Evolutionary conservation across 2,329 filamentous ascomycete genomes (phyloP).

Genomic region (Colletotrichum sp.): DNA sequence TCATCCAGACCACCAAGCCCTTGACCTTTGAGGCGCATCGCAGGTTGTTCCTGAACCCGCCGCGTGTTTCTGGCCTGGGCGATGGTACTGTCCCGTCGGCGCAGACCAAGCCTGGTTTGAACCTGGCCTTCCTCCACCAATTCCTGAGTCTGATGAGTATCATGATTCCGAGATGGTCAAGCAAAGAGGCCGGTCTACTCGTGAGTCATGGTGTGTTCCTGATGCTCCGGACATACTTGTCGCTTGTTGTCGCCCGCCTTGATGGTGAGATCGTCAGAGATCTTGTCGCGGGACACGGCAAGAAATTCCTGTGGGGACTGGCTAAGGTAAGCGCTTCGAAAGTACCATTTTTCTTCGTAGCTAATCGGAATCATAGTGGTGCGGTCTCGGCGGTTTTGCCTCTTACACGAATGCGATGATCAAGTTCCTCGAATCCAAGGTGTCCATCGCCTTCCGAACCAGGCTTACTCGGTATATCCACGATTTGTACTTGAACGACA

Average conservation of each 20-base stretch:
- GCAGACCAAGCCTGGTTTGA: conserved; percentile 91
- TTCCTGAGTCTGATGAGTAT: conserved; percentile 96
- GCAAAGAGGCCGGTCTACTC: conserved; percentile 91
- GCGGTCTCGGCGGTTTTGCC: conserved; percentile 88
- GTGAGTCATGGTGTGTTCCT: conserved; percentile 89
- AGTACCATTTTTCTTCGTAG: neutral
- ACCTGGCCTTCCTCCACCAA: conserved; percentile 95
- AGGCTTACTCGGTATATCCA: conserved; percentile 95
- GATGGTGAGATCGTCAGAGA: conserved; percentile 97
- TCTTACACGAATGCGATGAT: conserved; percentile 99
- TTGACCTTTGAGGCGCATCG: conserved; percentile 97
- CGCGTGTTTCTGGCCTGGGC: conserved; percentile 77
- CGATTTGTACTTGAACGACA: conserved; percentile 93
- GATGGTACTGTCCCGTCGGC: conserved; percentile 81
- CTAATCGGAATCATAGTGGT: conserved; percentile 64
- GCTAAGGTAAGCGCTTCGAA: conserved; percentile 61
- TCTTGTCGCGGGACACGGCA: conserved; percentile 92
- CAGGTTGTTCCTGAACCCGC: conserved; percentile 89
- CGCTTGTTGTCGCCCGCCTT: conserved; percentile 86
- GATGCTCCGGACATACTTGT: conserved; percentile 91
- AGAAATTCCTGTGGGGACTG: conserved; percentile 85
- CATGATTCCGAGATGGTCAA: conserved; percentile 94
- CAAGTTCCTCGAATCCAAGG: conserved; percentile 96
- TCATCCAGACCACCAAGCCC: conserved; percentile 86
- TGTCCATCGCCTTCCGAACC: conserved; percentile 97